phyloP scores from a whole-genome alignment of 129 eudicot genomes.

The Escallonia herrerae region DNA sequence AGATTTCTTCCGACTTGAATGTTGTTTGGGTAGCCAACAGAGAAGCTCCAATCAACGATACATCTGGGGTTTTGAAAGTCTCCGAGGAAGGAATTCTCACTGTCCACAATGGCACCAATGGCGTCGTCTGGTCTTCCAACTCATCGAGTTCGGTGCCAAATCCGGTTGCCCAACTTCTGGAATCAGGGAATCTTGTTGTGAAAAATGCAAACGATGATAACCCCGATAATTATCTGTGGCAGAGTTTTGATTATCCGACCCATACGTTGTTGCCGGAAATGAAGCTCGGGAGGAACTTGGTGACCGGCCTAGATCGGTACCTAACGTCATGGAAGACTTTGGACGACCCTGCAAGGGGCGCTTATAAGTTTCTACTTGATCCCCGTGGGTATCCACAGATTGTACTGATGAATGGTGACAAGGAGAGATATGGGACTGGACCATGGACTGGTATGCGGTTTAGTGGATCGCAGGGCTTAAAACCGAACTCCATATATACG shows the following conservation, averaged over 20 bases:
- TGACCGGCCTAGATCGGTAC: conserved; percentile 13
- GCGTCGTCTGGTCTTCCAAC: conserved; percentile 20
- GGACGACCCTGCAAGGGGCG: conserved; percentile 28
- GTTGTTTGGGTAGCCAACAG: conserved; percentile 33
- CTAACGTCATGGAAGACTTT: conserved; percentile 22
- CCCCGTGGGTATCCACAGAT: conserved; percentile 29
- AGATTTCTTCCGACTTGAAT: not conserved
- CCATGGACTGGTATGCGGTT: conserved; percentile 24
- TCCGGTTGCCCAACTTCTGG: conserved; percentile 18
- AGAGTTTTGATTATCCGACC: conserved; percentile 28
- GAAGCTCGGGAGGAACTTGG: conserved; percentile 27
- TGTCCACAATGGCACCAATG: conserved; percentile 8
- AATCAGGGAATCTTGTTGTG: conserved; percentile 25
- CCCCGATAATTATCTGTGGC: conserved; percentile 17
- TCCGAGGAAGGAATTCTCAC: conserved; percentile 1
- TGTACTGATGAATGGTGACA: conserved; percentile 1
- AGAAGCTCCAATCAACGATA: conserved; percentile 18
- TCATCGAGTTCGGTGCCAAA: not conserved
- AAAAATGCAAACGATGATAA: conserved; percentile 9
- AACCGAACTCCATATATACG: not conserved
- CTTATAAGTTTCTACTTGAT: conserved; percentile 9
- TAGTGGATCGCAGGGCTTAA: conserved; percentile 8
- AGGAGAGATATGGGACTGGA: conserved; percentile 12
- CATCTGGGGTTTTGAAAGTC: conserved; percentile 20
- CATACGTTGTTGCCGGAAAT: conserved; percentile 26